Evolutionary conservation across 2,329 filamentous ascomycete genomes (phyloP), one percentile per base, ranked within the genome.

Genomic region (Xylaria sp.): DNA sequence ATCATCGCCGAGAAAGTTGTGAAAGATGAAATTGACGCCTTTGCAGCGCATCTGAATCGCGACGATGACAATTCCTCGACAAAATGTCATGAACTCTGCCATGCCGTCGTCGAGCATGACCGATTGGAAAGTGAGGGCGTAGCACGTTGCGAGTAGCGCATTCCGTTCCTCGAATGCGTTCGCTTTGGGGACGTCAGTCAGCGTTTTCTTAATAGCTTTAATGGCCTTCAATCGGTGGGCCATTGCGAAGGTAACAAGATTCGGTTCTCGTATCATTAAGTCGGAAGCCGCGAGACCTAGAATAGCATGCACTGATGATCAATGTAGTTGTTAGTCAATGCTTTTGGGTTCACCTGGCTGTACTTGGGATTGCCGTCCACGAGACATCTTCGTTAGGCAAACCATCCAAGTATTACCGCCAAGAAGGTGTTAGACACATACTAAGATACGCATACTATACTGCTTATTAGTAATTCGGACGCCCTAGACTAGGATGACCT

Each of bases 241-340:
- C 80, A 92, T 87, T 49, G 90, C 89, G 36, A 86, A 83, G 15
- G 85, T 81, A 15, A 85, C 78, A 20, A 92, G 83, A 67, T 83
- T 83, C 1, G 83, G 77, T 66, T 86, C 87, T 0, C 81, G 78
- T 4, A 80, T 79, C 72, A 86, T 84, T 4, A 92, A 83, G 71
- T 92, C 88, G 0, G 90, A 92, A 38, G 90, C 91, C 1, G 90
- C 84, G 68, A 91, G 84, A 13, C 89, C 89, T 0, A 78, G 84
- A 59, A 93, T 89, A 4, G 90, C 88, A 76, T 93, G 90, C 86
- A 93, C 91, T 10, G 9, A 83, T 79, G 59, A 71, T 90, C 85
- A 63, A 85, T 89, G 66, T 23, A 26, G 38, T 36, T 46, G 40
- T 36, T 46, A 75, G 68, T 28, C n/a, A n/a, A 46, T 40, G 33